Percentiles rank a stretch among this genome's conserved stretches.
Conservation (phyloP, 352 stramenopile species). For the Globisporangium abappressorium region DNA sequence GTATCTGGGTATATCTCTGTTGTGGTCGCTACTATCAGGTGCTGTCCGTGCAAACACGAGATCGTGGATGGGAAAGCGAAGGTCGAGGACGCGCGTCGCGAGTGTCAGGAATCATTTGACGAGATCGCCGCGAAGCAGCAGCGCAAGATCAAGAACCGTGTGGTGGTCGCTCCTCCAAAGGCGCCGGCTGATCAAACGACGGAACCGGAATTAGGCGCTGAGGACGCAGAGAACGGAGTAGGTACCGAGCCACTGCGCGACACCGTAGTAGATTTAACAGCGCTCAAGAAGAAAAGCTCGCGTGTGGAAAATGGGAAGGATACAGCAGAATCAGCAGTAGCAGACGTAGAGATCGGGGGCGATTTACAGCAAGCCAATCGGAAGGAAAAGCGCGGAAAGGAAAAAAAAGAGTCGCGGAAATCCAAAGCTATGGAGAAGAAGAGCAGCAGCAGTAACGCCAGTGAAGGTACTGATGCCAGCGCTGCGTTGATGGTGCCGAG, state of each 20-base stretch:
- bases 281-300: not conserved
- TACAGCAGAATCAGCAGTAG: not conserved
- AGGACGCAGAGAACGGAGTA: not conserved
- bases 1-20: not conserved
- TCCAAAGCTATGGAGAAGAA: slow-evolving; percentile 1
- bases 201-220: not conserved
- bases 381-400: not conserved
- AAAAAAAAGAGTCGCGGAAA: slow-evolving; percentile 1
- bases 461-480: not conserved
- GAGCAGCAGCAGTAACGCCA: slow-evolving; percentile 1
- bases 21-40: slow-evolving; percentile 17
- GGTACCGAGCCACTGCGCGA: not conserved
- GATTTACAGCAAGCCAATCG: not conserved
- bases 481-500: slow-evolving; percentile 10
- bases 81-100: slow-evolving; percentile 32
- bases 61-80: slow-evolving; percentile 34
- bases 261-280: not conserved
- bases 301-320: not conserved
- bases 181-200: not conserved
- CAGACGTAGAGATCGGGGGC: not conserved
- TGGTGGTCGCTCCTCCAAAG: not conserved
- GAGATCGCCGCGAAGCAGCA: slow-evolving; percentile 53
- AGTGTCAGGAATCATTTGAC: slow-evolving; percentile 37
- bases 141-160: slow-evolving; percentile 28
- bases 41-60: slow-evolving; percentile 45